Evolutionary conservation across 139 green algal species (phyloP).

Genomic region (Closterium sp.): DNA sequence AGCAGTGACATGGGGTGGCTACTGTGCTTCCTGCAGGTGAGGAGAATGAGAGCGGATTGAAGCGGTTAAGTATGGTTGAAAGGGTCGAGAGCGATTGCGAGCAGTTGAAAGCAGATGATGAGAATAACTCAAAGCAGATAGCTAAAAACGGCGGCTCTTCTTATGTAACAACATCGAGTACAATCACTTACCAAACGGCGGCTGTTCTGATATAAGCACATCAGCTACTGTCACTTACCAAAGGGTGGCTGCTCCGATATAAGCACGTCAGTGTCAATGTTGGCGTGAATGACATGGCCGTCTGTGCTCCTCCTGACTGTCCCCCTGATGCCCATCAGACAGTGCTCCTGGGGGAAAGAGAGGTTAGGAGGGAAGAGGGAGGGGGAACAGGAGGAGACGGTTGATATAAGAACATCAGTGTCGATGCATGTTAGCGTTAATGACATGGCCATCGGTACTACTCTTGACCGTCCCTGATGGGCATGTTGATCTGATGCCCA

Average conservation of each 20-base stretch:
- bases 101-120: not conserved
- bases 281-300: slow-evolving; percentile 78
- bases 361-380: not conserved
- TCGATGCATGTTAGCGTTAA: too few species aligned
- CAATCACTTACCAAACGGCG: slow-evolving; percentile 57
- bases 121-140: too few species aligned
- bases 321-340: slow-evolving; percentile 78
- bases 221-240: slow-evolving; percentile 48
- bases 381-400: too few species aligned
- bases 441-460: too few species aligned
- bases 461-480: too few species aligned
- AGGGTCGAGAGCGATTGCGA: not conserved
- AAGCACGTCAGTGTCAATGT: slow-evolving; percentile 81
- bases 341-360: slow-evolving; percentile 71
- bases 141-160: not conserved
- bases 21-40: too few species aligned
- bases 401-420: too few species aligned
- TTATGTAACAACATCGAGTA: too few species aligned
- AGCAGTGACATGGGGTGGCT: too few species aligned
- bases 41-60: not conserved
- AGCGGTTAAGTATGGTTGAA: not conserved
- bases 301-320: slow-evolving; percentile 68
- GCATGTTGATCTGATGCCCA: slow-evolving; percentile 82
- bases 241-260: slow-evolving; percentile 71
- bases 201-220: slow-evolving; percentile 75